phyloP scores from a whole-genome alignment of 2,329 filamentous ascomycete species.

The Drechmeria coniospora region DNA sequence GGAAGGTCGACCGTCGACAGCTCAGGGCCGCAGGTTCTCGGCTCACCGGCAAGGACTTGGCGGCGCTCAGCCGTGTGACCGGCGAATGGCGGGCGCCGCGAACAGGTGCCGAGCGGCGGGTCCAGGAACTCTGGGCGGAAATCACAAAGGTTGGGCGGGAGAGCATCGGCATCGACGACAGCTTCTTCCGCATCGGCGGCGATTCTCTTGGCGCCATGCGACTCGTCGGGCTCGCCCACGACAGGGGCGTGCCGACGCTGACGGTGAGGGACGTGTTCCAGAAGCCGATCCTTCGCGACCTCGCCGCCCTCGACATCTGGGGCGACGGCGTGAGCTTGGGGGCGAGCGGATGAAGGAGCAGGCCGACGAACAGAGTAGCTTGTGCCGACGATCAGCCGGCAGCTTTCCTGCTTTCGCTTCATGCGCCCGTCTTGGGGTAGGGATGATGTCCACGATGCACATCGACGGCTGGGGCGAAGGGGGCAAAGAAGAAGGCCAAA shows the following conservation, averaged over 20 bases:
- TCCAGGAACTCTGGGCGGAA: slow-evolving; percentile 20
- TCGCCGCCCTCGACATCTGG: slow-evolving; percentile 1
- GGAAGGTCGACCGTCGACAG: slow-evolving; percentile 3
- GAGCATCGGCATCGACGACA: slow-evolving; percentile 14
- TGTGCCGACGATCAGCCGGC: too few species aligned
- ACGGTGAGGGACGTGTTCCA: slow-evolving; percentile 13
- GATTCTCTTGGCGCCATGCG: slow-evolving; percentile 25
- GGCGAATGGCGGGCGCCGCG: slow-evolving; percentile 4
- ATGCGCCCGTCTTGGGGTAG: too few species aligned
- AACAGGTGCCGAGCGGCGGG: slow-evolving; percentile 5
- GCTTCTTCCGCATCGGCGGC: slow-evolving; percentile 23
- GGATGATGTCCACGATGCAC: too few species aligned
- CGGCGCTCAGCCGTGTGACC: slow-evolving; percentile 3
- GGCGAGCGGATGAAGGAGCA: too few species aligned
- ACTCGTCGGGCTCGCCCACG: slow-evolving; percentile 18
- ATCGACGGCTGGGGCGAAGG: too few species aligned
- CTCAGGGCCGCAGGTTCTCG: slow-evolving; percentile 1
- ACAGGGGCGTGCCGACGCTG: slow-evolving; percentile 9
- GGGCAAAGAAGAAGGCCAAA: too few species aligned
- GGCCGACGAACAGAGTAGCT: too few species aligned
- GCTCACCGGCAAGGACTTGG: not conserved
- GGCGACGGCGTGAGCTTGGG: too few species aligned
- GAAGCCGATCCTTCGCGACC: slow-evolving; percentile 5
- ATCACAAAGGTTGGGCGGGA: slow-evolving; percentile 19
- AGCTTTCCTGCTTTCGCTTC: too few species aligned